phyloP scores from a whole-genome alignment of 2,329 filamentous ascomycete genomes.

The Beauveria bassiana region DNA sequence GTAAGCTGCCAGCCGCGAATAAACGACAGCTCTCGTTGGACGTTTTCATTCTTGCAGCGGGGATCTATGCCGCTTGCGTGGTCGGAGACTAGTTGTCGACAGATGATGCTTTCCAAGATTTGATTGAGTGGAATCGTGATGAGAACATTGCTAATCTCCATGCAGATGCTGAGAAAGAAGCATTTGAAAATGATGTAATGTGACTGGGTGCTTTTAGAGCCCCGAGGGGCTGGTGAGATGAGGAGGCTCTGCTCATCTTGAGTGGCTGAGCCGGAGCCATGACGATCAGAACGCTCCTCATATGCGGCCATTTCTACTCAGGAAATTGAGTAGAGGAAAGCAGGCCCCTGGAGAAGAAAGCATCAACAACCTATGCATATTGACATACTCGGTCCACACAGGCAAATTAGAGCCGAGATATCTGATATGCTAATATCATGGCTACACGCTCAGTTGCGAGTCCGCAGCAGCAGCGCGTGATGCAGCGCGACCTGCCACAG shows the following conservation, averaged over 20 bases:
- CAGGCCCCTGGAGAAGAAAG: background rate
- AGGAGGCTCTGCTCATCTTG: background rate
- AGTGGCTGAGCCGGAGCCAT: background rate
- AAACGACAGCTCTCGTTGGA: background rate
- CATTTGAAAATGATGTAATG: background rate
- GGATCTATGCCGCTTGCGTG: background rate
- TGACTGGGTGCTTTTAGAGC: background rate
- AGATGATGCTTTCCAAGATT: background rate
- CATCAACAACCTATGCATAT: background rate
- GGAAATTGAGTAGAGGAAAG: background rate
- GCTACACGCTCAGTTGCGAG: background rate
- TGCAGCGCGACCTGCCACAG: background rate
- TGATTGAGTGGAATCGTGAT: background rate
- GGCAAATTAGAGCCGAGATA: background rate
- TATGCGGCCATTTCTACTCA: background rate
- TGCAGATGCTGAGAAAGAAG: background rate
- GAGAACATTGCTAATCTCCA: background rate
- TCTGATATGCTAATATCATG: background rate
- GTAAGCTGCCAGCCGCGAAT: background rate
- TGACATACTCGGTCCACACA: background rate
- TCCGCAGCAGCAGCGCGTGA: background rate
- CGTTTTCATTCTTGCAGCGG: background rate
- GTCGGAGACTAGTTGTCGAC: background rate
- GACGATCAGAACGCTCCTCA: background rate
- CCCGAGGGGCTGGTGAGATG: background rate